Base-by-base conservation (phyloP, 768 basidiomycete genomes). In the Podaxis carcinomalis region DNA sequence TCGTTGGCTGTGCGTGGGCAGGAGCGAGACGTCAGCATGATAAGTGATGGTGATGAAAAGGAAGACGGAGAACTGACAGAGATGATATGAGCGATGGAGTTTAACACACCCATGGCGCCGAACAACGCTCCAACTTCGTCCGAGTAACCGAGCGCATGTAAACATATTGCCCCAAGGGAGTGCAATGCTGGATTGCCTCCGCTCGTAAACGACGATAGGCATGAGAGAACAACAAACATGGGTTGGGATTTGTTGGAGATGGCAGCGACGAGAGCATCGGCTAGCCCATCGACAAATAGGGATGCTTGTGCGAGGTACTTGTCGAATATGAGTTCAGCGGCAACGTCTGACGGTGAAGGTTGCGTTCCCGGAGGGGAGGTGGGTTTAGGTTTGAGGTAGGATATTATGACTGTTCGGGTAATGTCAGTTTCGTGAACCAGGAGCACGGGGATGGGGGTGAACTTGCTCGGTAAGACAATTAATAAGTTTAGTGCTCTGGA, bases 151-250 rank as follows among this genome's bases (percentile, higher is more conserved):
- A 75, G 76, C 4, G 80, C 80, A 67, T 81, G 83, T n/a, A 89
- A 77, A 65, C 83, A 88, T 4, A 92, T 75, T 0, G 89, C 90
- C 14, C 77, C 79, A 7, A 93, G 77, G n/a, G 88, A 89, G 62
- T 91, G 87, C 55, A 84, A 70, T 0, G 87, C 80, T 6, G 91
- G 90, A 57, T 83, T 80, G 13, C 87, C 81, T 3, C 89, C 91
- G 2, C 85, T 83, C 11, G 88, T 87, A 46, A 89, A 81, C 19
- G 83, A 83, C 5, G 84, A 81, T 42, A 92, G 68, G 37, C 83
- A 82, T 1, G 89, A 88, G 28, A 86, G 76, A 0, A 74, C 81
- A 10, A 85, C 74, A 65, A 89, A 93, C 40, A 82, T 63, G 3
- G 71, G 47, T 66, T 83, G 77, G 0, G 82, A 79, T n/a, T 82